A percentile compares a stretch with the other conserved stretches of the same genome.
phyloP scores from a whole-genome alignment of 306 rosid species.

The Glycine latifolia region DNA sequence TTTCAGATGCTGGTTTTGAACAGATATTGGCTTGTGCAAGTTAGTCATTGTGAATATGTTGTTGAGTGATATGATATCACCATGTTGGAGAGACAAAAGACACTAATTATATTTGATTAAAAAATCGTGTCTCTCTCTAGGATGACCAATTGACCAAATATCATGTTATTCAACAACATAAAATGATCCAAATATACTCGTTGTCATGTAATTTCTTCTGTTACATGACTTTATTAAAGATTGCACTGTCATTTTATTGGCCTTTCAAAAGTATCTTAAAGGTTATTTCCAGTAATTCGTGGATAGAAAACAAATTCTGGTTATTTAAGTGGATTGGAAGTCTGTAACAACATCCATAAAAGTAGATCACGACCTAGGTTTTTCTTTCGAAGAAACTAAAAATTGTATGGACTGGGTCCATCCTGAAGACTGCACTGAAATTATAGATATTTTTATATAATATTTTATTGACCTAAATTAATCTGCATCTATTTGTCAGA shows the following conservation, averaged over 20 bases:
- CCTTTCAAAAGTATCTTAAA: not conserved
- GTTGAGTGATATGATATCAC: not conserved
- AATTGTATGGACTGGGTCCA: no score
- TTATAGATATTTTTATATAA: no score
- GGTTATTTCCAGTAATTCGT: not conserved
- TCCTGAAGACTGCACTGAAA: not conserved
- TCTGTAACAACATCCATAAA: not conserved
- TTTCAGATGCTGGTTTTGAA: not conserved
- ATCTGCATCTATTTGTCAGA: no score
- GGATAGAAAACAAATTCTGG: not conserved
- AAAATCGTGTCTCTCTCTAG: not conserved
- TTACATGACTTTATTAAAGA: no score
- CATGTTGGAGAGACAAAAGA: not conserved
- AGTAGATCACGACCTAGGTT: not conserved
- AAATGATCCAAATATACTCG: not conserved
- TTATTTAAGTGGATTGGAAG: not conserved
- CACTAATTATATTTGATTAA: not conserved
- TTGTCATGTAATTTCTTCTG: no score
- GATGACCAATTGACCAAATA: not conserved
- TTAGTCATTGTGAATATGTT: not conserved
- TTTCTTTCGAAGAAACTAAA: not conserved
- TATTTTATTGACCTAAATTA: not conserved
- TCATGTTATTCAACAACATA: not conserved
- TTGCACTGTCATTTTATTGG: not conserved
- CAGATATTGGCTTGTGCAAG: not conserved